phyloP scores from a whole-genome alignment of 306 rosid genomes.

The Lathyrus aphaca region DNA sequence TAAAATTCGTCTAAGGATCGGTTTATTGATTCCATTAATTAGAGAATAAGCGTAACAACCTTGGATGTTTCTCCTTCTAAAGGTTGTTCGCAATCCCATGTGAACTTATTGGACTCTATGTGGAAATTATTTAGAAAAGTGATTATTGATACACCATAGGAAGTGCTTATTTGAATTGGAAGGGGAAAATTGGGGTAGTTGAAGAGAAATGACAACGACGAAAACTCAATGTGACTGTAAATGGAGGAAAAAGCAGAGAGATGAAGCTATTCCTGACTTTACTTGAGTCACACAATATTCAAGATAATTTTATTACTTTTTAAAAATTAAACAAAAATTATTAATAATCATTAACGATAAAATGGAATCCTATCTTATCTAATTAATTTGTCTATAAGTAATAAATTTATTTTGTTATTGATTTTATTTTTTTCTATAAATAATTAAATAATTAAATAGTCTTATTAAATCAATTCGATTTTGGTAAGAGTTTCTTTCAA shows the following conservation, averaged over 20 bases:
- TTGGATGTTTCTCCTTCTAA: constrained; percentile 34
- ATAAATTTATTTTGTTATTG: too few species aligned
- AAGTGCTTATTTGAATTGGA: not conserved
- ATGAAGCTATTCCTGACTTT: not conserved
- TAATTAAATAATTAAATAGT: too few species aligned
- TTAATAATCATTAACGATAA: too few species aligned
- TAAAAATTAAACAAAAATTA: too few species aligned
- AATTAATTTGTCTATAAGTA: too few species aligned
- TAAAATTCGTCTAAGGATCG: constrained; percentile 58
- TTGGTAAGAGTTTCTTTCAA: too few species aligned
- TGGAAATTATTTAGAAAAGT: not conserved
- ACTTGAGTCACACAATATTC: constrained; percentile 4
- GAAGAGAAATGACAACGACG: constrained; percentile 1
- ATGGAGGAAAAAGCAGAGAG: not conserved
- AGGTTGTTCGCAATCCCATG: constrained; percentile 86
- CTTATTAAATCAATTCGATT: too few species aligned
- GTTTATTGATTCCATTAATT: constrained; percentile 31
- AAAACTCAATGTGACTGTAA: not conserved
- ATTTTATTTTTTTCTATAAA: too few species aligned
- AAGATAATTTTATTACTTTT: not conserved
- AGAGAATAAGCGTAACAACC: too few species aligned
- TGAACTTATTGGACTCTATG: constrained; percentile 41
- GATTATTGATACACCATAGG: not conserved
- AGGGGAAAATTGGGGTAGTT: not conserved
- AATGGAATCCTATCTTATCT: too few species aligned